Base-by-base conservation (phyloP, 108 stramenopile species). In the Pseudonitzschia multiseries region DNA sequence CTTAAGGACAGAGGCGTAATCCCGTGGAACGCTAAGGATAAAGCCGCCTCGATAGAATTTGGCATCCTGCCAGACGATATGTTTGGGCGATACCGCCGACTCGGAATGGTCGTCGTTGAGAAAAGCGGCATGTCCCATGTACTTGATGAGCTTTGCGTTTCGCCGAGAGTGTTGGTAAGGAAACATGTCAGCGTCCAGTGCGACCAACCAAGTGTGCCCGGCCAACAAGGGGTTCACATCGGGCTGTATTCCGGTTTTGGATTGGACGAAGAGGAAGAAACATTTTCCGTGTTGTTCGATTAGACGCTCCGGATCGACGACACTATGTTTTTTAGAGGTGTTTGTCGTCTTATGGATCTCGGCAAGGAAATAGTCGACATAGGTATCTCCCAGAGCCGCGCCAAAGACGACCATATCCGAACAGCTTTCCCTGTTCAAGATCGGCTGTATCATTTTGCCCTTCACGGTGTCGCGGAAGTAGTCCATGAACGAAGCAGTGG, bases 101-200 rank as follows among this genome's bases (percentile, higher is more conserved):
- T n/a, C 50, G n/a, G 50, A 17, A 17, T n/a, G 20, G 50, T 51
- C 50, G 50, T 51, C 17, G 15, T 60, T 28, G 27, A 31, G 59
- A 60, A 60, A 60, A 15, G 59, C 59, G 31, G 20, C 5, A 60
- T 60, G 59, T 9, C 59, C 59, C 59, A 60, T 60, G 31, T 60
- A 60, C 17, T 60, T 60, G 6, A 60, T 2, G 24, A 60, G 59
- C 24, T 60, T 60, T 1, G 24, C 59, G 31, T 60, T 60, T 60
- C 59, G 20, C 31, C 59, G 59, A 60, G 20, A 2, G 59, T 60
- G 5, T 20, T 28, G 1, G 59, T 60, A 60, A 24, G 18, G 24
- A 20, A 60, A 26, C 2, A 24, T 17, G 14, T 8, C 6, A 2
- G 3, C 3, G 14, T 17, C 22, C 10, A 60, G 6, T 3, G 59